Conservation (phyloP, 2,329 filamentous ascomycete genomes). For the Nakataea oryzae region DNA sequence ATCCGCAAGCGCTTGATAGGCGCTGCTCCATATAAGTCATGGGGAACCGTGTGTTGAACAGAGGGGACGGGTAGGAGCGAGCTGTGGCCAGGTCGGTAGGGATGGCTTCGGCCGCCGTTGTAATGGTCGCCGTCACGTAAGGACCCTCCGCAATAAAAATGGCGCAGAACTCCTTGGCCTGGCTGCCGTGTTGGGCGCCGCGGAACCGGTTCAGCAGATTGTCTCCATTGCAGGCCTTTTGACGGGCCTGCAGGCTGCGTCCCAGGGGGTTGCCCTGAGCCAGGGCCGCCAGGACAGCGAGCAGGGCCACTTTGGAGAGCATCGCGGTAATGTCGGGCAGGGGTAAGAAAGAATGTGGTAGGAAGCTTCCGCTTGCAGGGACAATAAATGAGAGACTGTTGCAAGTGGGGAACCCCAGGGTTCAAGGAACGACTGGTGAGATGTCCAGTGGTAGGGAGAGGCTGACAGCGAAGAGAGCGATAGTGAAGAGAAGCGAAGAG, state of each 20-base stretch:
- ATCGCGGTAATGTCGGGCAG: background rate
- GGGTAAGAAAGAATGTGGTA: background rate
- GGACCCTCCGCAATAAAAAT: background rate
- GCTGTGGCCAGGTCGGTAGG: background rate
- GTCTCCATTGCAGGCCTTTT: background rate
- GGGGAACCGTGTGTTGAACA: background rate
- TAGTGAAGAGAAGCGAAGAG: background rate
- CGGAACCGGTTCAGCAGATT: constrained; percentile 1
- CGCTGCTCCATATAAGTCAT: background rate
- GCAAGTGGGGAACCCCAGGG: background rate
- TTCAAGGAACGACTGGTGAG: background rate
- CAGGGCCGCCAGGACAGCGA: background rate
- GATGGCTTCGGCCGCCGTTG: background rate
- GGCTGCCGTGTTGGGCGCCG: background rate
- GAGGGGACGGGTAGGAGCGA: background rate
- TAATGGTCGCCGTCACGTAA: background rate
- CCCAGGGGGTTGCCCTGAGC: background rate
- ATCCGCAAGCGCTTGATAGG: constrained; percentile 3
- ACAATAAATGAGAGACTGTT: background rate
- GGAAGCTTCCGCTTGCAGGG: background rate
- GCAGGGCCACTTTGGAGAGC: background rate
- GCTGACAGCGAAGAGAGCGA: background rate
- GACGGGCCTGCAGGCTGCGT: background rate
- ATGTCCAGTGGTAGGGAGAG: background rate
- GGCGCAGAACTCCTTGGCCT: background rate